Percentiles rank a stretch among this genome's conserved stretches.
Conservation (phyloP, 345 rosid species). For the Carallia brachiata region DNA sequence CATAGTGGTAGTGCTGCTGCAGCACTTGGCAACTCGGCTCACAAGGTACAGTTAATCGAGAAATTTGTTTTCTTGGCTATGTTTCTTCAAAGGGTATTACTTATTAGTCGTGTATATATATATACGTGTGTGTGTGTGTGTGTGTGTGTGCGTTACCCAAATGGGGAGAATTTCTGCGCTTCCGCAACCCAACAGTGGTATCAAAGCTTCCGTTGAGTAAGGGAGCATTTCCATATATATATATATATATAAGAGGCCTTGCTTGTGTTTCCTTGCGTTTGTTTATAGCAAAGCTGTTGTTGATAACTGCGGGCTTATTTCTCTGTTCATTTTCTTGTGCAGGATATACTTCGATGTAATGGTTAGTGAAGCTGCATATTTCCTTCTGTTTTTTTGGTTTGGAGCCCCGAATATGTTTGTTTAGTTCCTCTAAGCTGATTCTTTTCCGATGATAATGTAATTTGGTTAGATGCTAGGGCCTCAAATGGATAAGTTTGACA, state of each 20-base stretch:
- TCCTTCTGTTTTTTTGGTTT: not conserved
- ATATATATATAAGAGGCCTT: too few relatives aligned
- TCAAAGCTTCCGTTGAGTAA: too few relatives aligned
- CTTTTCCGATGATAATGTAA: not conserved
- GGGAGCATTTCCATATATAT: too few relatives aligned
- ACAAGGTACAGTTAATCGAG: slow-evolving; percentile 1
- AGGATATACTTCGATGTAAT: slow-evolving; percentile 44
- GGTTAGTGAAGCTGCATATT: slow-evolving; percentile 44
- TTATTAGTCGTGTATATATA: not conserved
- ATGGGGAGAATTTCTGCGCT: too few relatives aligned
- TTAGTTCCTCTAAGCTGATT: not conserved
- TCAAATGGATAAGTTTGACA: too few relatives aligned
- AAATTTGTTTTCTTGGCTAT: not conserved
- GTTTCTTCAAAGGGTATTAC: not conserved
- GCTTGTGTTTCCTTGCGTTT: too few relatives aligned
- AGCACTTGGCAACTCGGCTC: not conserved
- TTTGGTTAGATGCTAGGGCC: not conserved
- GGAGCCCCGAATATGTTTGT: not conserved
- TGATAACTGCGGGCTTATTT: not conserved
- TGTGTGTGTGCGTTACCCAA: too few relatives aligned
- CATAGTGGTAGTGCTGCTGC: not conserved
- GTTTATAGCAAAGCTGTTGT: too few relatives aligned
- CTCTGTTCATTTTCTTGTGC: slow-evolving; percentile 31
- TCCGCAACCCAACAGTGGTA: too few relatives aligned
- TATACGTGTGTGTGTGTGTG: too few relatives aligned